Evolutionary conservation across 768 basidiomycete genomes (phyloP), one percentile per base, ranked within the genome.

Genomic region (Termitomyces bulborhizus): DNA sequence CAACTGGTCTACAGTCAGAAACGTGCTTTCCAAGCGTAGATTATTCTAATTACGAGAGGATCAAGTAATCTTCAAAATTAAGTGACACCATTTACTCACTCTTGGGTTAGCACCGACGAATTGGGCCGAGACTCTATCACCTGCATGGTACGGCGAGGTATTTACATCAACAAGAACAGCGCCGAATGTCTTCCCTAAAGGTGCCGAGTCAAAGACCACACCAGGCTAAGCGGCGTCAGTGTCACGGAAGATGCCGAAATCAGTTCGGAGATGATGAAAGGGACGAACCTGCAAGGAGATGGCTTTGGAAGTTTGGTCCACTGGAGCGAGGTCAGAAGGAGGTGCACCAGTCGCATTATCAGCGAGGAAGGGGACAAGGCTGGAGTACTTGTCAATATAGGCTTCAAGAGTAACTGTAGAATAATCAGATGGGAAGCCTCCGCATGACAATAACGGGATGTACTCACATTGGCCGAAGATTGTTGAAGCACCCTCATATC

Each of bases 401-500:
- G 90, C 84, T 43, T 90, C 88, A n/a, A 90, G 75, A 2, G 87
- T 89, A 60, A 75, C 87, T 89, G 34, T 29, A 41, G 15, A 29
- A 36, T 24, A 47, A 46, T 51, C 29, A 43, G 56, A 27, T 46
- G 48, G 29, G 34, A 31, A 24, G 27, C 12, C 42, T 43, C 27
- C 42, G 36, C 18, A 48, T 54, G 26, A 44, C 41, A 49, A 56
- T 39, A 44, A 56, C 47, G 42, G 27, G 37, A 47, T 50, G 47
- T 51, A 60, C 84, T 66, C 60, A 90, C 90, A 79, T 55, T 76
- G 82, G 39, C 90, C 89, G 67, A 82, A 90, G 44, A 90, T 75
- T 8, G 86, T 90, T 43, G 88, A 90, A 0, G 86, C 88, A 48
- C 88, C 90, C 69, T 91, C 90, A 60, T 90, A 90, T 48, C 90